Evolutionary conservation across 1,284 basidiomycete species (phyloP).

Genomic region (Malassezia yamatoensis): DNA sequence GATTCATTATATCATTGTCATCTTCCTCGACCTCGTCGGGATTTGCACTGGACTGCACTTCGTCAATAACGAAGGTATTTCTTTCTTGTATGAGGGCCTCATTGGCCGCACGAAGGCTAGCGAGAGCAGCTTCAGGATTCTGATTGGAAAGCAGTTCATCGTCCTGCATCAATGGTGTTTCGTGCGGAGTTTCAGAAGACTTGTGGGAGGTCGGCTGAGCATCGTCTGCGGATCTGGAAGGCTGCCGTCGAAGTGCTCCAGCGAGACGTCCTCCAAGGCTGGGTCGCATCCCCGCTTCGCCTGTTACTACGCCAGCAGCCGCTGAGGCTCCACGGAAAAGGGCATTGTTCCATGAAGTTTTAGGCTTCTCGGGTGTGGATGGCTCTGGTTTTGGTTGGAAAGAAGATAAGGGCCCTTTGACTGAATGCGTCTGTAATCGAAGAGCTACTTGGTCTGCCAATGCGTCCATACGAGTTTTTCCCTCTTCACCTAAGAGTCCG

Average conservation of each 20-base stretch:
- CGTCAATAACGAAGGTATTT: conserved; percentile 36
- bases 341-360: conserved; percentile 8
- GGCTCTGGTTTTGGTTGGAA: conserved; percentile 31
- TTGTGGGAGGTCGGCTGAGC: background rate
- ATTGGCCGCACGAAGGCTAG: conserved; percentile 29
- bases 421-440: conserved; percentile 39
- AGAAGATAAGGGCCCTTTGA: conserved; percentile 38
- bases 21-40: conserved; percentile 21
- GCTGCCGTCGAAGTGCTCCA: conserved; percentile 22
- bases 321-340: conserved; percentile 4
- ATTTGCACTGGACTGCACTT: conserved; percentile 19
- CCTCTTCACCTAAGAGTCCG: conserved; percentile 43
- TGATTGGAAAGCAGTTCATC: conserved; percentile 18
- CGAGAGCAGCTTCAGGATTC: conserved; percentile 31
- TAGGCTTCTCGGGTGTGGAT: conserved; percentile 15
- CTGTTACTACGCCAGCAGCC: conserved; percentile 13
- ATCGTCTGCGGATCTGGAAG: background rate
- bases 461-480: conserved; percentile 42
- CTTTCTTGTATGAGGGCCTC: conserved; percentile 32
- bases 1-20: conserved; percentile 14
- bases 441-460: conserved; percentile 42
- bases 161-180: background rate
- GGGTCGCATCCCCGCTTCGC: conserved; percentile 19
- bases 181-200: background rate
- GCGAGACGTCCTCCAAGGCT: conserved; percentile 28